Percentiles rank a stretch among this genome's conserved stretches.
These are phyloP conservation scores for Coemansia sp. DNA, from an alignment of 192 early-diverging fungal genomes.

Conservation along the genomic window DNA sequence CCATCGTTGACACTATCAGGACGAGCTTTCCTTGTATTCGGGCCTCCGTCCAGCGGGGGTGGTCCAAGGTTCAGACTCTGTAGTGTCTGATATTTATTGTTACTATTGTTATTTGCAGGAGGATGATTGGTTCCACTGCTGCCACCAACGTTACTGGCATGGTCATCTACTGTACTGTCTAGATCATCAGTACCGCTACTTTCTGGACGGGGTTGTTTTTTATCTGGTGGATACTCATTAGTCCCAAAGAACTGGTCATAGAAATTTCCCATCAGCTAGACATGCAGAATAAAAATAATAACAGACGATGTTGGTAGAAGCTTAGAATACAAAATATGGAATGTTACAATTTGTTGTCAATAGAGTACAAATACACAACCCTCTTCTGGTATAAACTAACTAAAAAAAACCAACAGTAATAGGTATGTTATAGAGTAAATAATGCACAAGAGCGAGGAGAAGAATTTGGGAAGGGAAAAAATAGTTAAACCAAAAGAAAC, in stretches of 20 bases:
- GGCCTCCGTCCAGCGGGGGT: conserved; percentile 7
- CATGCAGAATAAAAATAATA: conserved; percentile 7
- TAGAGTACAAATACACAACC: not conserved
- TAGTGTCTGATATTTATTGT: conserved; percentile 9
- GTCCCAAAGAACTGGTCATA: conserved; percentile 16
- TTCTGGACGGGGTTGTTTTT: conserved; percentile 7
- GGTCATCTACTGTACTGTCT: conserved; percentile 17
- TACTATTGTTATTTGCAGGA: not conserved
- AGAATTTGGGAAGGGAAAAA: conserved; percentile 1
- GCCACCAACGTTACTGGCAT: not conserved
- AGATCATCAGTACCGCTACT: not conserved
- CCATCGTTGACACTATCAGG: not conserved
- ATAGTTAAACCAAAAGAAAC: not conserved
- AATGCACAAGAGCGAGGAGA: not conserved
- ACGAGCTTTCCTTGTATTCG: conserved; percentile 2
- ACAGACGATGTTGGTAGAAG: not conserved
- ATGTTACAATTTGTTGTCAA: not conserved
- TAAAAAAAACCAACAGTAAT: conserved; percentile 5
- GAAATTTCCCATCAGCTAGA: conserved; percentile 10
- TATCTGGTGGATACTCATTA: conserved; percentile 18
- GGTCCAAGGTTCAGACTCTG: conserved; percentile 13
- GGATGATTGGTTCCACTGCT: not conserved
- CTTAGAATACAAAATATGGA: conserved; percentile 5
- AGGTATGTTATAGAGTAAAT: not conserved
- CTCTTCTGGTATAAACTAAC: conserved; percentile 9